A percentile compares a stretch with the other conserved stretches of the same genome.
phyloP scores from a whole-genome alignment of 768 basidiomycete species.

The Chlorophyllum brunneum region DNA sequence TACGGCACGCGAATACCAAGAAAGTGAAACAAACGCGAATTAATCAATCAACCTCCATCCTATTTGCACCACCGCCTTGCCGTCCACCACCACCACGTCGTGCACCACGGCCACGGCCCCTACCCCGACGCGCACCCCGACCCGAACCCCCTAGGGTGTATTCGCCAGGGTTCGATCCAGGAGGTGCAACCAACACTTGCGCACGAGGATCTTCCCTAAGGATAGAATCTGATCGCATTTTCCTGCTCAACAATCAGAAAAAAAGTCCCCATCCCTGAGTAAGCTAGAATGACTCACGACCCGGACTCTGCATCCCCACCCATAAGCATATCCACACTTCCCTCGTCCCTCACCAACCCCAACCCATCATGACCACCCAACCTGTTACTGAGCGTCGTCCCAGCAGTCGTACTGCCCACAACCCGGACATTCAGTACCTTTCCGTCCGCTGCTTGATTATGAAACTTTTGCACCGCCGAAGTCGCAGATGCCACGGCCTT shows the following conservation, averaged over 20 bases:
- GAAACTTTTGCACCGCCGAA: conserved; percentile 67
- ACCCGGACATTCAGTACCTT: conserved; percentile 63
- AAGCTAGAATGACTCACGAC: conserved; percentile 45
- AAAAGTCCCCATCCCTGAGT: neutral
- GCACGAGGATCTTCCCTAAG: conserved; percentile 62
- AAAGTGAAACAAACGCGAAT: conserved; percentile 4
- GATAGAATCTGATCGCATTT: conserved; percentile 82
- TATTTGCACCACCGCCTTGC: conserved; percentile 30
- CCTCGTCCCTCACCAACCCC: conserved; percentile 49
- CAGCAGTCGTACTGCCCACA: conserved; percentile 49
- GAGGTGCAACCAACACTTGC: conserved; percentile 62
- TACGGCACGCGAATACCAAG: conserved; percentile 14
- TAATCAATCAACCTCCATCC: conserved; percentile 54
- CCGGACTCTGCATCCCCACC: conserved; percentile 37
- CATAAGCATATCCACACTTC: conserved; percentile 62
- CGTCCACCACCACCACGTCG: conserved; percentile 34
- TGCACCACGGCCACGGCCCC: conserved; percentile 34
- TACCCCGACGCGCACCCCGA: conserved; percentile 26
- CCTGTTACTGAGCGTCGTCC: conserved; percentile 52
- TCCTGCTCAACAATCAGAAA: conserved; percentile 38
- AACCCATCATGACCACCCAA: conserved; percentile 51
- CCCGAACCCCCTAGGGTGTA: conserved; percentile 34
- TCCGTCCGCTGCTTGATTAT: conserved; percentile 82
- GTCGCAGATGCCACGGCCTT: conserved; percentile 58
- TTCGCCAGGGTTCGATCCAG: conserved; percentile 52